These are phyloP conservation scores for Leishmania aethiopica DNA, from an alignment of 208 protist species.

Conservation along the genomic window DNA sequence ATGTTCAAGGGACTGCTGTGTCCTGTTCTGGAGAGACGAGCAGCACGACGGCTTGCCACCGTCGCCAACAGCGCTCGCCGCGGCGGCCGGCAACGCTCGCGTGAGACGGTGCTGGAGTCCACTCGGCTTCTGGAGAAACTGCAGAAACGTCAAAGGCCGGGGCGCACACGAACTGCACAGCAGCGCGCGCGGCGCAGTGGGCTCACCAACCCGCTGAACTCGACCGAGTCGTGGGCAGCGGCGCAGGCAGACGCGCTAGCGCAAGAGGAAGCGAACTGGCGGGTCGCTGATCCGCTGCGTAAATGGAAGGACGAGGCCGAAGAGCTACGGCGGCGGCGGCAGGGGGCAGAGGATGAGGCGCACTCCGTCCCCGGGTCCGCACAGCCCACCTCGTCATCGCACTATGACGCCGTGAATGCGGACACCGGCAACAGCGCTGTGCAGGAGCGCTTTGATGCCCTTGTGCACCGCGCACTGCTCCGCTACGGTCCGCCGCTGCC, in stretches of 20 bases:
- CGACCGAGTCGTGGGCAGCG: slow-evolving; percentile 9
- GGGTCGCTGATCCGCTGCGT: background rate
- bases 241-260: slow-evolving; percentile 21
- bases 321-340: background rate
- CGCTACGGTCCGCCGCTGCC: slow-evolving; percentile 82
- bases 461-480: slow-evolving; percentile 64
- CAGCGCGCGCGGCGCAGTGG: background rate
- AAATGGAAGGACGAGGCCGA: background rate
- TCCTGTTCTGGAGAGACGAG: background rate
- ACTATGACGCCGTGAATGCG: slow-evolving; percentile 61
- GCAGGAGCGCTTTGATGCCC: slow-evolving; percentile 68
- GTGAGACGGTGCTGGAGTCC: slow-evolving; percentile 11
- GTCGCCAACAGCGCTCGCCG: background rate
- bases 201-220: background rate
- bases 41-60: slow-evolving; percentile 21
- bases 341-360: background rate
- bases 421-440: slow-evolving; percentile 59
- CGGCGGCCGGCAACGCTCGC: slow-evolving; percentile 4
- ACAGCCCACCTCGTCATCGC: background rate
- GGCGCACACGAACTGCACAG: background rate
- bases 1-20: slow-evolving; percentile 25
- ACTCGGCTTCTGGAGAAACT: background rate
- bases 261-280: slow-evolving; percentile 21
- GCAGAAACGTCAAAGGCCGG: background rate
- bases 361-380: background rate